Conservation (phyloP, 441 rosid species). For the Adansonia grandidieri region DNA sequence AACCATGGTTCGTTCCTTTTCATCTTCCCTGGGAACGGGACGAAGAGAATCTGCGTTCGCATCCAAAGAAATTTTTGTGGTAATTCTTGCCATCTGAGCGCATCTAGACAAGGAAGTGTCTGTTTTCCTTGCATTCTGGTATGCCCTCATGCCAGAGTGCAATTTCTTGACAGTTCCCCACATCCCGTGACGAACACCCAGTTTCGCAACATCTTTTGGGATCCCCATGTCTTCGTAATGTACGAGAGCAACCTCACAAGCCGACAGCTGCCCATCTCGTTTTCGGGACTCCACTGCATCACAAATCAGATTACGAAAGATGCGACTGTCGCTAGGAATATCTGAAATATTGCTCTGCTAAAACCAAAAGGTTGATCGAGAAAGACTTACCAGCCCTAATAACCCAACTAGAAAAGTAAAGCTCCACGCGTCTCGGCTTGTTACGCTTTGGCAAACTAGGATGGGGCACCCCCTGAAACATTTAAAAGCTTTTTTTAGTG, state of each 20-base stretch:
- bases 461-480: constrained; percentile 69
- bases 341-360: constrained; percentile 11
- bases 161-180: constrained; percentile 93
- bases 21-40: constrained; percentile 47
- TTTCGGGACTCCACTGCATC: constrained; percentile 78
- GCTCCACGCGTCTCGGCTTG: constrained; percentile 92
- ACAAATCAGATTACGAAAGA: constrained; percentile 16
- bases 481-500: constrained; percentile 1
- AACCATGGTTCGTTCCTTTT: constrained; percentile 33
- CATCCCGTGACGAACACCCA: constrained; percentile 97
- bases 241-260: constrained; percentile 83
- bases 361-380: constrained; percentile 10
- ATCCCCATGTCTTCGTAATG: constrained; percentile 96
- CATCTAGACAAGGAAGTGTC: constrained; percentile 66
- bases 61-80: constrained; percentile 59
- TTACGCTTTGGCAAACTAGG: constrained; percentile 59
- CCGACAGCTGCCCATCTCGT: constrained; percentile 77
- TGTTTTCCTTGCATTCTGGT: constrained; percentile 68
- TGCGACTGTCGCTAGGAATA: constrained; percentile 14
- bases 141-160: constrained; percentile 78
- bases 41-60: constrained; percentile 48
- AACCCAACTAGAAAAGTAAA: constrained; percentile 89
- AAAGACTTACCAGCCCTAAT: constrained; percentile 67
- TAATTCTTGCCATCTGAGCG: constrained; percentile 68
- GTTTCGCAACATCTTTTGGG: constrained; percentile 91